phyloP scores from a whole-genome alignment of 352 stramenopile genomes.

The Phytopythium montanum region DNA sequence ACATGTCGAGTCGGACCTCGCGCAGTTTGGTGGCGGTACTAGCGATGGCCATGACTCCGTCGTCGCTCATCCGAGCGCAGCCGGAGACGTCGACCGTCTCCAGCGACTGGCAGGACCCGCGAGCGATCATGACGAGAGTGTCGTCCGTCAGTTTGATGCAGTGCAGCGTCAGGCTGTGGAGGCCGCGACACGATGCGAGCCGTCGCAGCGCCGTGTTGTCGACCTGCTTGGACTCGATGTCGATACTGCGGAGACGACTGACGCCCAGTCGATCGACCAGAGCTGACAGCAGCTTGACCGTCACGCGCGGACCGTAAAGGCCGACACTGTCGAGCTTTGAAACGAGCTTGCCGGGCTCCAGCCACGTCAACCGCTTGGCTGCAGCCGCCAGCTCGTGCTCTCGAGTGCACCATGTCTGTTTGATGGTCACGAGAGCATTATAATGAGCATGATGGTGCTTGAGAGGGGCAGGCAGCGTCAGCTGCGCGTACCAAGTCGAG shows the following conservation, averaged over 20 bases:
- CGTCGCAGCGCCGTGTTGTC: conserved; percentile 35
- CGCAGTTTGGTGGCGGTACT: conserved; percentile 40
- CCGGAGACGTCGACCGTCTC: conserved; percentile 59
- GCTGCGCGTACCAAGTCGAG: conserved; percentile 48
- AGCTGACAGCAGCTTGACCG: conserved; percentile 28
- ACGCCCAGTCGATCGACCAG: conserved; percentile 38
- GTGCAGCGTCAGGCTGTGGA: conserved; percentile 42
- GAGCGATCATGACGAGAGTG: conserved; percentile 41
- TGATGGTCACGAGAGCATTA: neutral
- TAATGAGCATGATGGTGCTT: neutral
- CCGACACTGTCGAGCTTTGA: conserved; percentile 44
- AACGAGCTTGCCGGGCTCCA: conserved; percentile 9
- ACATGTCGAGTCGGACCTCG: conserved; percentile 76
- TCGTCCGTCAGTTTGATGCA: conserved; percentile 75
- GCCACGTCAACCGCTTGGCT: conserved; percentile 24
- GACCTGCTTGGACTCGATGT: conserved; percentile 77
- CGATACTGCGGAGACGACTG: conserved; percentile 33
- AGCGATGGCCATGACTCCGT: conserved; percentile 65
- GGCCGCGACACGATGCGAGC: conserved; percentile 30
- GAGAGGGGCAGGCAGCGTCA: neutral
- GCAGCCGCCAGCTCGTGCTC: conserved; percentile 53
- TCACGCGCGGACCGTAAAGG: conserved; percentile 64
- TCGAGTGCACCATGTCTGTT: conserved; percentile 67
- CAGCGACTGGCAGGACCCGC: conserved; percentile 29
- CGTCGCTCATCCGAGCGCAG: conserved; percentile 73